Conservation (phyloP, 1,284 basidiomycete species). For the Cystobasidium pallidum region DNA sequence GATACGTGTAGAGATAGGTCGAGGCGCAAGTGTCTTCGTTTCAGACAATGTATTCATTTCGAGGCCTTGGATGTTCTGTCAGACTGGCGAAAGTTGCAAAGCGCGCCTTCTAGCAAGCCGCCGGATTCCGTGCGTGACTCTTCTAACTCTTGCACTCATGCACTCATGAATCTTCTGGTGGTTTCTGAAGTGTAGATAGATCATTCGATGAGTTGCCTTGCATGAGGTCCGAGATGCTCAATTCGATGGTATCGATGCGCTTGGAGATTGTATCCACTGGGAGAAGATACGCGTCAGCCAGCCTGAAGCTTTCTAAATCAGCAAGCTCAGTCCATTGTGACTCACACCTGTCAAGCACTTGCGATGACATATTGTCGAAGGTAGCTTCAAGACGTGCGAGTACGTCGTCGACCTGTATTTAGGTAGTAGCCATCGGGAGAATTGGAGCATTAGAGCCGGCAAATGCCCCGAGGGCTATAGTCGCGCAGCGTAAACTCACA, state of each 20-base stretch:
- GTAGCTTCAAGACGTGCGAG: slow-evolving; percentile 28
- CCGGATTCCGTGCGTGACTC: no score
- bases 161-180: not conserved
- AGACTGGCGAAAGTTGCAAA: no score
- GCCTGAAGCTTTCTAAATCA: not conserved
- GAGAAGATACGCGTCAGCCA: not conserved
- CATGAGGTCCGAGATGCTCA: slow-evolving; percentile 41
- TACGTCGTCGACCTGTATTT: slow-evolving; percentile 39
- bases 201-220: slow-evolving; percentile 31
- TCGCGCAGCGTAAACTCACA: no score
- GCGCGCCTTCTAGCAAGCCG: no score
- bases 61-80: not conserved
- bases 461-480: no score
- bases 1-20: not conserved
- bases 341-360: slow-evolving; percentile 42
- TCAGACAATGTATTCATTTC: not conserved
- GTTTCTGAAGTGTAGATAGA: not conserved
- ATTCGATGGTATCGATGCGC: slow-evolving; percentile 36
- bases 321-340: not conserved
- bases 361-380: slow-evolving; percentile 39
- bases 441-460: no score
- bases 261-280: slow-evolving; percentile 40
- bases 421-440: no score
- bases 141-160: no score
- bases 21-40: no score